Percentiles rank a stretch among this genome's conserved stretches.
phyloP scores from a whole-genome alignment of 495 filamentous ascomycete genomes.

The Chaetomium tenue region DNA sequence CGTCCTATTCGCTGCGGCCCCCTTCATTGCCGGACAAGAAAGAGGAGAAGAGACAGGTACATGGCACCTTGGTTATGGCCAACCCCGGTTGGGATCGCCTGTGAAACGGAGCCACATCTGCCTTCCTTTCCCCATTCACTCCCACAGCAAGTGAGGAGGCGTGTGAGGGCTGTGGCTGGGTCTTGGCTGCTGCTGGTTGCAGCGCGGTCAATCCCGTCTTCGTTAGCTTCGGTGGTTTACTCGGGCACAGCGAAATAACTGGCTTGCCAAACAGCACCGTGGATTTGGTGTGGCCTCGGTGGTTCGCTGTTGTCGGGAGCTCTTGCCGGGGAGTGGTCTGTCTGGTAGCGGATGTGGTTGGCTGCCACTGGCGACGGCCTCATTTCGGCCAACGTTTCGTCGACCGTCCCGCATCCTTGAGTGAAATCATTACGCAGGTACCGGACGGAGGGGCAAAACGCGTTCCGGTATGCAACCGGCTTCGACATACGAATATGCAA shows the following conservation, averaged over 20 bases:
- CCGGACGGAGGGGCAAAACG: not conserved
- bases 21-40: slow-evolving; percentile 14
- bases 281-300: not conserved
- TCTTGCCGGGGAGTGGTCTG: not conserved
- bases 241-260: slow-evolving; percentile 6
- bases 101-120: slow-evolving; percentile 16
- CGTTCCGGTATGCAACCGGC: not conserved
- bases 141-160: not conserved
- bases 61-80: slow-evolving; percentile 7
- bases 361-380: slow-evolving; percentile 17
- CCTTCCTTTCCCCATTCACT: slow-evolving; percentile 4
- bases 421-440: not conserved
- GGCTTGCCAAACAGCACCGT: not conserved
- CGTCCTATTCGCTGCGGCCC: slow-evolving; percentile 4
- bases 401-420: slow-evolving; percentile 10
- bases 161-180: not conserved
- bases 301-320: not conserved
- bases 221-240: slow-evolving; percentile 11
- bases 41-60: slow-evolving; percentile 13
- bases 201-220: not conserved
- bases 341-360: slow-evolving; percentile 15
- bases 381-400: slow-evolving; percentile 19
- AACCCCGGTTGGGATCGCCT: not conserved
- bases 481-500: not conserved
- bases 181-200: slow-evolving; percentile 13